These are phyloP conservation scores for Trichophyton mentagrophytes DNA, from an alignment of 2,329 filamentous ascomycete genomes.

Conservation along the genomic window DNA sequence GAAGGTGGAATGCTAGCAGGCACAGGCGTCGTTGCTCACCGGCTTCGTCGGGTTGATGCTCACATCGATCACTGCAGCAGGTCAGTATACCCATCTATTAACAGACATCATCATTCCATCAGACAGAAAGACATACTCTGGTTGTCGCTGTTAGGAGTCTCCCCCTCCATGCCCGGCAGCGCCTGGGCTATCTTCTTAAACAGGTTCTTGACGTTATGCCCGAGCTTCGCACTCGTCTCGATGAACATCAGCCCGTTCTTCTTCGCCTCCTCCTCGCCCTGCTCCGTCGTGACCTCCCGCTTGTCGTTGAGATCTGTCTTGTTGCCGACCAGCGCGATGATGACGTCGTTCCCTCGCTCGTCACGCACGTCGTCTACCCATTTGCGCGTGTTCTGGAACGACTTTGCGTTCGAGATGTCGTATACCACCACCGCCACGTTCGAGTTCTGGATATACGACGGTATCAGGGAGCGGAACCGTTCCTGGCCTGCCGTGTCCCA, in stretches of 20 bases:
- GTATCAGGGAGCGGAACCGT: conserved; percentile 90
- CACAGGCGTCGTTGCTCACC: conserved; percentile 59
- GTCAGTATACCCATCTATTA: background rate
- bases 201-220: conserved; percentile 93
- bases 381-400: conserved; percentile 96
- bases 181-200: conserved; percentile 98
- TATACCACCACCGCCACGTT: conserved; percentile 97
- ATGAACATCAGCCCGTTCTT: conserved; percentile 98
- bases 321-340: conserved; percentile 96
- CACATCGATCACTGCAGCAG: conserved; percentile 70
- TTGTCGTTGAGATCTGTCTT: conserved; percentile 99
- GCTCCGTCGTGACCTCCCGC: conserved; percentile 87
- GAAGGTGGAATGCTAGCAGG: conserved; percentile 39
- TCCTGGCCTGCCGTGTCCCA: conserved; percentile 99
- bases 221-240: conserved; percentile 94
- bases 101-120: too few species aligned
- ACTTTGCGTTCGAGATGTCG: conserved; percentile 94
- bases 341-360: conserved; percentile 94
- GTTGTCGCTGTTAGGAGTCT: conserved; percentile 61
- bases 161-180: conserved; percentile 91
- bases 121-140: conserved; percentile 54
- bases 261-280: conserved; percentile 96
- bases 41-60: conserved; percentile 62
- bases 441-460: conserved; percentile 96
- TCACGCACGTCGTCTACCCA: conserved; percentile 98